Conservation (phyloP, 1,284 basidiomycete genomes). For the Testicularia cyperi region DNA sequence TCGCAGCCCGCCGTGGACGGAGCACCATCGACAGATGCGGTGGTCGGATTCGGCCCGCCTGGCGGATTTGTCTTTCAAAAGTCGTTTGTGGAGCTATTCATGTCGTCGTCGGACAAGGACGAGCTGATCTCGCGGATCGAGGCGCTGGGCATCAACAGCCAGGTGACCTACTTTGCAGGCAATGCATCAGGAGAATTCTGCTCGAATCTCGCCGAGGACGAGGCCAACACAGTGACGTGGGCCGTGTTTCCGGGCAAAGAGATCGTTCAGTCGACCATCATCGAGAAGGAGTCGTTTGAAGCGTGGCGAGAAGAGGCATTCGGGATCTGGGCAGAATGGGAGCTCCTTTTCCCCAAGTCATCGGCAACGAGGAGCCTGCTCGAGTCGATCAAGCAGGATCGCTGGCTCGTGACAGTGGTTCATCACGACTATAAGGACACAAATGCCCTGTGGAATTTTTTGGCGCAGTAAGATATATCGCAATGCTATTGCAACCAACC, state of each 20-base stretch:
- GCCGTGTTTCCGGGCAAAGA: slow-evolving; percentile 63
- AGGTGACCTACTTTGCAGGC: slow-evolving; percentile 82
- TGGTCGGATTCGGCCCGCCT: slow-evolving; percentile 88
- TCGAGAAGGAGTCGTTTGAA: slow-evolving; percentile 62
- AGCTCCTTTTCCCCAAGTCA: slow-evolving; percentile 75
- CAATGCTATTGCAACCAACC: background rate
- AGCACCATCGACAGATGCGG: slow-evolving; percentile 60
- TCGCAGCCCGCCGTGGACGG: slow-evolving; percentile 73
- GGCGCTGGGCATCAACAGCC: slow-evolving; percentile 65
- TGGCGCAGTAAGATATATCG: slow-evolving; percentile 13
- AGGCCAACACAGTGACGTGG: slow-evolving; percentile 63
- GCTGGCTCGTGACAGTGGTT: slow-evolving; percentile 90
- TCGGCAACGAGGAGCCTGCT: slow-evolving; percentile 75
- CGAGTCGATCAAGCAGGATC: slow-evolving; percentile 70
- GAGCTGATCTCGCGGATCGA: slow-evolving; percentile 68
- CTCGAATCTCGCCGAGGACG: slow-evolving; percentile 59
- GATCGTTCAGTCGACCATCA: slow-evolving; percentile 63
- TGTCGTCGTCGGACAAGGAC: slow-evolving; percentile 69
- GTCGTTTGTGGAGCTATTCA: slow-evolving; percentile 95
- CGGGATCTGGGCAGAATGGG: slow-evolving; percentile 94
- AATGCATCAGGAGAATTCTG: slow-evolving; percentile 64
- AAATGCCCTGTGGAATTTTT: slow-evolving; percentile 72
- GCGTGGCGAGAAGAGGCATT: slow-evolving; percentile 83
- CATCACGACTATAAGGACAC: slow-evolving; percentile 89
- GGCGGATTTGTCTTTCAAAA: slow-evolving; percentile 96